phyloP scores from a whole-genome alignment of 2,329 filamentous ascomycete genomes.

The Fusarium begoniae region DNA sequence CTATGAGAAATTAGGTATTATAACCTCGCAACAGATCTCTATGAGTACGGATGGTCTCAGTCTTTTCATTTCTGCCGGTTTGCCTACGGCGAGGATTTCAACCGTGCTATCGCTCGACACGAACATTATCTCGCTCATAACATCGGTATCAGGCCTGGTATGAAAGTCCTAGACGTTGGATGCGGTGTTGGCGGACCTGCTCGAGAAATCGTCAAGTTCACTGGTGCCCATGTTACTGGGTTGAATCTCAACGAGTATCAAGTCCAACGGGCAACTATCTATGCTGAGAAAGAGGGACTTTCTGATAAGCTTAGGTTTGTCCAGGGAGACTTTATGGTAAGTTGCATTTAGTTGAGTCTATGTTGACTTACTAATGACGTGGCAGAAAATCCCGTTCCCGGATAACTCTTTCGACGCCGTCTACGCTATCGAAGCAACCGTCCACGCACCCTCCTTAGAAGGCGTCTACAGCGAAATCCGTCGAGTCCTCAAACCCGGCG shows the following conservation, averaged over 20 bases:
- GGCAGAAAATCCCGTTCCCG: slow-evolving; percentile 89
- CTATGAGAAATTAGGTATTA: slow-evolving; percentile 71
- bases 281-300: slow-evolving; percentile 81
- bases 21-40: slow-evolving; percentile 89
- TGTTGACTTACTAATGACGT: slow-evolving; percentile 1
- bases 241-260: slow-evolving; percentile 99
- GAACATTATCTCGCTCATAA: slow-evolving; percentile 93
- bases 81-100: slow-evolving; percentile 82
- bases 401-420: slow-evolving; percentile 94
- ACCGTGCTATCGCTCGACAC: slow-evolving; percentile 89
- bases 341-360: neutral
- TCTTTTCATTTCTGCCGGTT: slow-evolving; percentile 97
- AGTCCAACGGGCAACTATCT: slow-evolving; percentile 84
- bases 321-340: slow-evolving; percentile 95
- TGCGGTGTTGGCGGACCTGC: slow-evolving; percentile 96
- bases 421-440: slow-evolving; percentile 96
- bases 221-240: slow-evolving; percentile 83
- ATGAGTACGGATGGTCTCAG: slow-evolving; percentile 93
- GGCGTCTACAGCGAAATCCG: slow-evolving; percentile 95
- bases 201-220: slow-evolving; percentile 92
- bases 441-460: slow-evolving; percentile 89
- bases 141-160: slow-evolving; percentile 81
- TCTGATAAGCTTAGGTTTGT: slow-evolving; percentile 82
- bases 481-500: slow-evolving; percentile 96
- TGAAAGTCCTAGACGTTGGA: slow-evolving; percentile 92